These are phyloP conservation scores for Candida sanyaensis DNA, from an alignment of 1,139 yeast species.

Conservation along the genomic window DNA sequence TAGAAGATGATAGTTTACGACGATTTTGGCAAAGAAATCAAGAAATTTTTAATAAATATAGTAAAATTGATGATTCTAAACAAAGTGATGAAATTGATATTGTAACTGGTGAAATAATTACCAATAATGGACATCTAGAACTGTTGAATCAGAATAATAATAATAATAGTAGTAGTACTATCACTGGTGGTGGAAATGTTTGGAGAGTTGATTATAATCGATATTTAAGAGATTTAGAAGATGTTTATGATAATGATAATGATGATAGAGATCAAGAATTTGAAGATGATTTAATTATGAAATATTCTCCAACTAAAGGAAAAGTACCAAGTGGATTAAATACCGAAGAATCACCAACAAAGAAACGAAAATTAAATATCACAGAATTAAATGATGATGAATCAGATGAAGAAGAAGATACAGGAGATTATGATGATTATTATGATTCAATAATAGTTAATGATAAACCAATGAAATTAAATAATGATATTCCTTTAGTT, in stretches of 20 bases:
- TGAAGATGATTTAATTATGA: slow-evolving; percentile 1
- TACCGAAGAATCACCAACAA: slow-evolving; percentile 16
- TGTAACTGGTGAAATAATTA: slow-evolving; percentile 56
- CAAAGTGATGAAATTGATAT: slow-evolving; percentile 72
- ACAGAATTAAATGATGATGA: not conserved
- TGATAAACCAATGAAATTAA: not conserved
- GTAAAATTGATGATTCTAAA: slow-evolving; percentile 43
- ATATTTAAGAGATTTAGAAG: slow-evolving; percentile 16
- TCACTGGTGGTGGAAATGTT: slow-evolving; percentile 16
- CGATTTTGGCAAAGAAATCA: slow-evolving; percentile 52
- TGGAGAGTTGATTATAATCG: slow-evolving; percentile 25
- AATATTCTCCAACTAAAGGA: slow-evolving; percentile 17
- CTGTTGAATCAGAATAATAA: slow-evolving; percentile 26
- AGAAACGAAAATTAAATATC: slow-evolving; percentile 13
- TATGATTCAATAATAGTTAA: not conserved
- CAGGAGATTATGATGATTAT: not conserved
- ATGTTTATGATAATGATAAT: not conserved
- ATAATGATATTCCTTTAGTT: too few species aligned
- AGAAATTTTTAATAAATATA: slow-evolving; percentile 55
- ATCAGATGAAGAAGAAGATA: not conserved
- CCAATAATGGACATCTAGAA: slow-evolving; percentile 65
- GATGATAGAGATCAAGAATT: not conserved
- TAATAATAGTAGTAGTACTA: slow-evolving; percentile 6
- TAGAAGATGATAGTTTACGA: slow-evolving; percentile 29
- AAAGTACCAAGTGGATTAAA: slow-evolving; percentile 8